A percentile compares a stretch with the other conserved stretches of the same genome.
These are phyloP conservation scores for Solanum chaucha DNA, from an alignment of 257 asterid species.

Conservation along the genomic window DNA sequence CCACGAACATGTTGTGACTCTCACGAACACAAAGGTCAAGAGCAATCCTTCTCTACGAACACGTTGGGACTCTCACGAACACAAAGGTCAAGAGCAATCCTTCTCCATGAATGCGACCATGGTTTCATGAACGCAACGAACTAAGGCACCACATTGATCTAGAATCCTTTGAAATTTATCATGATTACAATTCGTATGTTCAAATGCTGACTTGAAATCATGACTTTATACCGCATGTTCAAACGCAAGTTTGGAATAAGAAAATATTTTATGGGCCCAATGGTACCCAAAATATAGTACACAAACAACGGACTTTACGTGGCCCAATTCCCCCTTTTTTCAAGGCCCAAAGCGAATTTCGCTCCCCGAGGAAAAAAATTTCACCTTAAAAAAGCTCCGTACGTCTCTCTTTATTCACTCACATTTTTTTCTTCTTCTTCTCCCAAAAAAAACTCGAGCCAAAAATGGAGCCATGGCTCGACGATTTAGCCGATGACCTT, in stretches of 20 bases:
- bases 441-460: slow-evolving; percentile 40
- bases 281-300: background rate
- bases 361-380: background rate
- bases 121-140: too few relatives aligned
- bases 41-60: background rate
- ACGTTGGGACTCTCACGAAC: too few relatives aligned
- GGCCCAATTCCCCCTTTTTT: background rate
- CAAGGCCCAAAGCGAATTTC: background rate
- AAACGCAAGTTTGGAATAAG: background rate
- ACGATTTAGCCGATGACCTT: slow-evolving; percentile 71
- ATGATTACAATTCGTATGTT: background rate
- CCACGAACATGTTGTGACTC: too few relatives aligned
- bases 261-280: background rate
- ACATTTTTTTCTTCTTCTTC: background rate
- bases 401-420: background rate
- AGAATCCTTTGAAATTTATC: background rate
- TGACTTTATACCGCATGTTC: too few relatives aligned
- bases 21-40: background rate
- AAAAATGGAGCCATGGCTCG: slow-evolving; percentile 63
- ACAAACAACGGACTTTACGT: background rate
- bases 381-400: slow-evolving; percentile 6
- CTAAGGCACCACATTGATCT: background rate
- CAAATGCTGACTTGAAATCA: too few relatives aligned
- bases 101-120: background rate
- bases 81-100: background rate